These are phyloP conservation scores for Didymella pinodella DNA, from an alignment of 2,329 filamentous ascomycete genomes.

Conservation along the genomic window DNA sequence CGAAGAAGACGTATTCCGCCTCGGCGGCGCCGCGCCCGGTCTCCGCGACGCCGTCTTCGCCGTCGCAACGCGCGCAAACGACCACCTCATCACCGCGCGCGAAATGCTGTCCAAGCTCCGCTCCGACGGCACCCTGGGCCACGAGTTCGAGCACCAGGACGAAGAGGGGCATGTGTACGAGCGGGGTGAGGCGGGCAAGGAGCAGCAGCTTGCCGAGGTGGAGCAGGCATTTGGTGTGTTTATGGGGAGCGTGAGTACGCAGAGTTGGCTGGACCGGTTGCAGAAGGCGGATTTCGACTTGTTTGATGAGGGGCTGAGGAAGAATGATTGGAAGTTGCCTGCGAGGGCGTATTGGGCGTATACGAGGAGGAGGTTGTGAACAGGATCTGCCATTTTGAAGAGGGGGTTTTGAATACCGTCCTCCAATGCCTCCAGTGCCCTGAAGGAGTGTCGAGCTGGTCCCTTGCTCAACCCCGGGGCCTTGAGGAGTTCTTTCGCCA, in stretches of 20 bases:
- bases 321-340: constrained; percentile 82
- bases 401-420: too few relatives aligned
- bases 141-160: constrained; percentile 86
- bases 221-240: constrained; percentile 79
- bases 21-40: constrained; percentile 78
- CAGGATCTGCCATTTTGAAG: too few relatives aligned
- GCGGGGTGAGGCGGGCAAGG: constrained; percentile 47
- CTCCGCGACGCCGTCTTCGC: constrained; percentile 89
- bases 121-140: constrained; percentile 76
- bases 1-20: constrained; percentile 88
- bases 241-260: constrained; percentile 79
- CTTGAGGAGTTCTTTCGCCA: too few relatives aligned
- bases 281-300: constrained; percentile 87
- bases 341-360: constrained; percentile 76
- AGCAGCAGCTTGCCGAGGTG: constrained; percentile 60
- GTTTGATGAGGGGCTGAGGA: constrained; percentile 68
- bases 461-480: too few relatives aligned
- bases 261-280: constrained; percentile 78
- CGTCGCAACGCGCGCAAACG: constrained; percentile 91
- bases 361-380: constrained; percentile 58
- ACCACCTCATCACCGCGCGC: constrained; percentile 91
- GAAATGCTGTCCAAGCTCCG: constrained; percentile 87
- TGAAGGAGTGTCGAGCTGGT: too few relatives aligned
- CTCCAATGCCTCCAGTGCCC: too few relatives aligned
- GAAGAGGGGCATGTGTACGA: constrained; percentile 72